Evolutionary conservation across 23 red algal species (phyloP).

Genomic region (Cyanidium caldarium): DNA sequence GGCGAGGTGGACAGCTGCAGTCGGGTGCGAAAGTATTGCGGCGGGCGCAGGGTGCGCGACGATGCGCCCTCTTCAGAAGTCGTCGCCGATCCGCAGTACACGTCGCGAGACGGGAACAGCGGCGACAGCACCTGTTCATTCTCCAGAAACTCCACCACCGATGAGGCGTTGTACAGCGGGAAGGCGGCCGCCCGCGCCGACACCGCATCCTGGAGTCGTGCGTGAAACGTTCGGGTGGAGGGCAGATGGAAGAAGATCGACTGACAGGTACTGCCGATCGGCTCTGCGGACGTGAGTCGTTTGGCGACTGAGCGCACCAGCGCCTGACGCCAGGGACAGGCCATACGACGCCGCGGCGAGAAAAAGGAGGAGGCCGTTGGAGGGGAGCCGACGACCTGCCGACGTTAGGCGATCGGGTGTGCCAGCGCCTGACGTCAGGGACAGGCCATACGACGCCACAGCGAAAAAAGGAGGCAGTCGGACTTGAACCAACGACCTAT

Average conservation of each 20-base stretch:
- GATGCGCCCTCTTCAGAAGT: background rate
- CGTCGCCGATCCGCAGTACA: background rate
- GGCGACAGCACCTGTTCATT: background rate
- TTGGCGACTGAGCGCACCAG: too few relatives aligned
- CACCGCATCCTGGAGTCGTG: background rate
- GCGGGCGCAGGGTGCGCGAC: background rate
- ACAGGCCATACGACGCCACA: too few relatives aligned
- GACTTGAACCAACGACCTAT: constrained; percentile 33
- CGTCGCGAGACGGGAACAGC: background rate
- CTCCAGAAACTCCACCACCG: background rate
- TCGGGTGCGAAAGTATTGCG: background rate
- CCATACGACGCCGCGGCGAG: too few relatives aligned
- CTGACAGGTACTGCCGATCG: too few relatives aligned
- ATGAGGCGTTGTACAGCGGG: background rate
- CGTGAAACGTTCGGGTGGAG: background rate
- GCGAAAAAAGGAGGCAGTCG: constrained; percentile 22
- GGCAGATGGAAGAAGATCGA: too few relatives aligned
- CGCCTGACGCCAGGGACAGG: too few relatives aligned
- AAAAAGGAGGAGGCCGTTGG: too few relatives aligned
- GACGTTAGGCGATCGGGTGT: too few relatives aligned
- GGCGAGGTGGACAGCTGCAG: constrained; percentile 6
- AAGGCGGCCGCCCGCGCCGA: background rate
- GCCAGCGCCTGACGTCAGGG: too few relatives aligned
- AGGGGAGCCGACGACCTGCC: too few relatives aligned
- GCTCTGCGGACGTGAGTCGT: too few relatives aligned